phyloP scores from a whole-genome alignment of 495 filamentous ascomycete species.

The Rhypophila decipiens region DNA sequence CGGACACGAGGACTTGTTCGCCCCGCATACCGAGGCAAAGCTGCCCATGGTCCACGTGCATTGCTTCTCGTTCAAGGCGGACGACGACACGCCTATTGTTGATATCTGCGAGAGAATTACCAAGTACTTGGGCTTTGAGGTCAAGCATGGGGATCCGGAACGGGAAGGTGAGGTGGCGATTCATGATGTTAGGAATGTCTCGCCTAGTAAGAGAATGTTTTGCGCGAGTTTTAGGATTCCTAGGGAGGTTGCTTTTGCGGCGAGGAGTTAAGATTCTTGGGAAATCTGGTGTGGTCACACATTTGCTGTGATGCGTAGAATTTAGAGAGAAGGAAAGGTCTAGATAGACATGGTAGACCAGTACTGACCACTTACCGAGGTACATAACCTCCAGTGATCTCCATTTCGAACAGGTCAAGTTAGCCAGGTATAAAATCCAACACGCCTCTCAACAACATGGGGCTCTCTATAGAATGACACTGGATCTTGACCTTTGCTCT shows the following conservation, averaged over 20 bases:
- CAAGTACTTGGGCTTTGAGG: conserved; percentile 50
- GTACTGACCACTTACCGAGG: too few species aligned
- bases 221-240: conserved; percentile 89
- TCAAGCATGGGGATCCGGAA: conserved; percentile 52
- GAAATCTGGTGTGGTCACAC: too few species aligned
- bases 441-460: too few species aligned
- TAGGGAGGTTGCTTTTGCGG: conserved; percentile 67
- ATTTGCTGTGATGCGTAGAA: too few species aligned
- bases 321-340: too few species aligned
- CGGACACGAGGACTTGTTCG: conserved; percentile 59
- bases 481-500: too few species aligned
- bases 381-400: too few species aligned
- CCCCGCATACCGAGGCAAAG: conserved; percentile 45
- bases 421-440: too few species aligned
- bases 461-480: too few species aligned
- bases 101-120: conserved; percentile 68
- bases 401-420: too few species aligned
- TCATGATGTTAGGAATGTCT: conserved; percentile 77
- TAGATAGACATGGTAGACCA: too few species aligned
- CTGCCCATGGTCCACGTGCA: conserved; percentile 88
- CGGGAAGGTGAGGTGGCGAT: conserved; percentile 56
- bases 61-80: conserved; percentile 75
- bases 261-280: conserved; percentile 21
- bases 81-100: conserved; percentile 49
- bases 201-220: conserved; percentile 93